phyloP scores from a whole-genome alignment of 2,329 filamentous ascomycete genomes.

The Ceratocystis papillata region DNA sequence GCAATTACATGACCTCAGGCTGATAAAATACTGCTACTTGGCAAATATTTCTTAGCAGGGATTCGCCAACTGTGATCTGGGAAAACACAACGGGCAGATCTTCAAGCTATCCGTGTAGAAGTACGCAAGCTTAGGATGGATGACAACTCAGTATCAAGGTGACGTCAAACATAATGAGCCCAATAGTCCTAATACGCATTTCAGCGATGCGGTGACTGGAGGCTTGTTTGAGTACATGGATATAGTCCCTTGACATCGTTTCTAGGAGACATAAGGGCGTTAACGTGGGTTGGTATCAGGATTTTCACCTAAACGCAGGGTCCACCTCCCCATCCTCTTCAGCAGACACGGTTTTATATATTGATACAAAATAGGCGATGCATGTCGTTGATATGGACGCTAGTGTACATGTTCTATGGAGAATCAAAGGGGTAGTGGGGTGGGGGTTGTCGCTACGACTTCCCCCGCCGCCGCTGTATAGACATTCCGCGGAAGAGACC shows the following conservation, averaged over 20 bases:
- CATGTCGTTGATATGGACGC: not conserved
- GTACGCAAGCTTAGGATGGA: not conserved
- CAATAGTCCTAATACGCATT: constrained; percentile 12
- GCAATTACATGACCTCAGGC: not conserved
- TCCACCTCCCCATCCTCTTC: constrained; percentile 14
- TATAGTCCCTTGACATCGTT: not conserved
- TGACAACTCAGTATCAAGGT: constrained; percentile 7
- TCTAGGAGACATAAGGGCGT: constrained; percentile 1
- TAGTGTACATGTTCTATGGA: not conserved
- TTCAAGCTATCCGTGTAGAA: constrained; percentile 15
- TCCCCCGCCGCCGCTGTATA: not conserved
- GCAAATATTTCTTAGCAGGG: not conserved
- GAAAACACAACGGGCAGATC: constrained; percentile 15
- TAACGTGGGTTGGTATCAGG: constrained; percentile 12
- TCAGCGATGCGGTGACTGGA: not conserved
- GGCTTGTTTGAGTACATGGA: constrained; percentile 7
- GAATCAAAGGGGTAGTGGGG: constrained; percentile 16
- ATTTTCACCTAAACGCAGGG: constrained; percentile 16
- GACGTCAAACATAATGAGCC: not conserved
- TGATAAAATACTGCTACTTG: not conserved
- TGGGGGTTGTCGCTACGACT: not conserved
- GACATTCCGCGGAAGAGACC: constrained; percentile 3
- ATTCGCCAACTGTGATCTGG: not conserved
- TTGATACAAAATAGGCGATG: not conserved
- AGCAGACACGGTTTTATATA: constrained; percentile 8